Base-by-base conservation (phyloP, 1,284 basidiomycete genomes). In the Dichomitus squalens region DNA sequence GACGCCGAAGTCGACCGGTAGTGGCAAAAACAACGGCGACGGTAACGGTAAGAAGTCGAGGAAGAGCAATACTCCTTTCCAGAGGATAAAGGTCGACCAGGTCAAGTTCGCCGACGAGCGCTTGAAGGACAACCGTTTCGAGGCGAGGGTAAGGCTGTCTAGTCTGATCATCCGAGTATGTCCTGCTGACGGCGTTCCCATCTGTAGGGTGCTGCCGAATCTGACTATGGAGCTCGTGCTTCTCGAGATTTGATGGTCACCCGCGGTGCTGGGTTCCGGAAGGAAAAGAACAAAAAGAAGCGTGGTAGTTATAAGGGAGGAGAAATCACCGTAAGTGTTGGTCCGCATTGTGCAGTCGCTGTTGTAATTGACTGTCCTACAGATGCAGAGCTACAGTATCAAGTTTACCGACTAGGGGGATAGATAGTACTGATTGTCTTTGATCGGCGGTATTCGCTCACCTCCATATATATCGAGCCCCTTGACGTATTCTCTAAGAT, bases 281-380 rank as follows among this genome's bases (percentile, higher is more conserved):
- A 98, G 76, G 96, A 98, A 80, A 98, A 99, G 79, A 98, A 98
- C 79, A 99, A 99, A 85, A 98, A 98, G 79, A 98, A 99, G 78
- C 81, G 92, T 66, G 96, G 95, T 3, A 93, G 90, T 63, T 96
- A 97, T 74, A 84, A 84, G 49, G 95, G 95, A 18, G 95, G 95
- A 34, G 92, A 94, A 66, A 97, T 97, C 61, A 95, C 93, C 34
- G 90, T 94, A 69, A 72, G 85, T 77, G 58, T 44, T 27, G 25
- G 31, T 47, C 25, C 14, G 12, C 23, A 23, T 38, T 49, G 5
- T 9, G 12, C 12, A 40, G 23, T 23, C 5, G 20, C 4, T 18
- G 23, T 40, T 31, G 21, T 7, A 61, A 36, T 52, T 68, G 25
- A 57, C 52, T 12, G 38, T 55, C 27, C 56, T 63, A 31, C 66